Evolutionary conservation across 2,329 filamentous ascomycete species (phyloP).

Genomic region (Diplodia corticola): DNA sequence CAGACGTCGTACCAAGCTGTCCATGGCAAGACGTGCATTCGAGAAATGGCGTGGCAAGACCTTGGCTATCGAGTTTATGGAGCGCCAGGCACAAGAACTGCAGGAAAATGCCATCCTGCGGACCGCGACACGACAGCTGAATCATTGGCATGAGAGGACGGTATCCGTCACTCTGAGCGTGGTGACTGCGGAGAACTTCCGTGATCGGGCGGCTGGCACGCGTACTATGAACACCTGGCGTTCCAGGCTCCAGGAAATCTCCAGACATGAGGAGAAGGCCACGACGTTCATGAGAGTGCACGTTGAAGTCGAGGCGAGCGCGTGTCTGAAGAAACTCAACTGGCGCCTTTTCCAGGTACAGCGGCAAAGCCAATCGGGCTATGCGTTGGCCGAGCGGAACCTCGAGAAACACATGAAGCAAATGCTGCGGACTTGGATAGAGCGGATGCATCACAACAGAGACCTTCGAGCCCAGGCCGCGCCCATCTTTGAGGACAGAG

Average conservation of each 20-base stretch:
- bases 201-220: conserved; percentile 32
- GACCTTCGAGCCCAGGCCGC: conserved; percentile 26
- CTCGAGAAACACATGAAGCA: conserved; percentile 56
- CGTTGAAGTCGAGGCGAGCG: conserved; percentile 48
- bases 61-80: conserved; percentile 26
- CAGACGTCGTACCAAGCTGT: conserved; percentile 55
- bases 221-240: conserved; percentile 31
- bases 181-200: conserved; percentile 31
- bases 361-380: conserved; percentile 53
- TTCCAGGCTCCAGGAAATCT: conserved; percentile 34
- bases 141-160: conserved; percentile 46
- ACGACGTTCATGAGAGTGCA: conserved; percentile 48
- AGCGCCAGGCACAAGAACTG: conserved; percentile 37
- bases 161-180: conserved; percentile 29
- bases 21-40: conserved; percentile 48
- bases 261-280: conserved; percentile 41
- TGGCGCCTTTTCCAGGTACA: conserved; percentile 58
- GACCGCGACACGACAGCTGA: conserved; percentile 38
- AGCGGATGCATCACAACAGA: conserved; percentile 41
- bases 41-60: conserved; percentile 39
- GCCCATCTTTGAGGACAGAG: conserved; percentile 24
- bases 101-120: conserved; percentile 29
- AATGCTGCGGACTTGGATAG: conserved; percentile 58
- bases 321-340: conserved; percentile 57
- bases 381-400: conserved; percentile 54